Evolutionary conservation across 305 asterid genomes (phyloP).

Genomic region (Galium porrigens): DNA sequence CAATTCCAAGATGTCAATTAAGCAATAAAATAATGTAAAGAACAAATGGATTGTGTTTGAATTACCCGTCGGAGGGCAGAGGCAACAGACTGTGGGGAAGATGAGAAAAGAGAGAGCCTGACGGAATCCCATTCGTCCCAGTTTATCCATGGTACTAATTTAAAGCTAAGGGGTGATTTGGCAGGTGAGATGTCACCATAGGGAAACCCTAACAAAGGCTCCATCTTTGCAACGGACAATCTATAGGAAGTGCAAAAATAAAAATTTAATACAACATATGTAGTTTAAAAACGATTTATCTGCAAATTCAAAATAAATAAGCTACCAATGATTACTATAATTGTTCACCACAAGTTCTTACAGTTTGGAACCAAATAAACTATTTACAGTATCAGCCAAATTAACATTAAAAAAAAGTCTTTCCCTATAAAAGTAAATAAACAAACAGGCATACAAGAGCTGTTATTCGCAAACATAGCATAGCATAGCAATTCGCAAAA

Average conservation of each 20-base stretch:
- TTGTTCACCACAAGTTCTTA: background rate
- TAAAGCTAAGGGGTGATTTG: slow-evolving; percentile 27
- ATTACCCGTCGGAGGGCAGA: slow-evolving; percentile 52
- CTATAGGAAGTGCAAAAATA: background rate
- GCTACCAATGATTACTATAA: background rate
- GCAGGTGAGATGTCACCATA: slow-evolving; percentile 29
- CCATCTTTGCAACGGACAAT: slow-evolving; percentile 22
- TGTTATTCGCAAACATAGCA: too few species aligned
- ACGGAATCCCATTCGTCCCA: slow-evolving; percentile 79
- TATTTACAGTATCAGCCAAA: background rate
- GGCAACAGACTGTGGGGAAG: slow-evolving; percentile 36
- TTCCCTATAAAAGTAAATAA: background rate
- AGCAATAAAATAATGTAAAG: background rate
- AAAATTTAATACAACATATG: too few species aligned
- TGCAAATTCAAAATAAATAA: background rate
- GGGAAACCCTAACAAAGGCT: slow-evolving; percentile 39
- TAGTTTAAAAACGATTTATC: background rate
- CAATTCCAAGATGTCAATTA: slow-evolving; percentile 5
- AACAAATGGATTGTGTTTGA: background rate
- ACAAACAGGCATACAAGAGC: background rate
- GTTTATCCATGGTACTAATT: slow-evolving; percentile 74
- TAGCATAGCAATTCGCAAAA: too few species aligned
- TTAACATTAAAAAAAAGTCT: background rate
- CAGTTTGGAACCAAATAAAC: background rate
- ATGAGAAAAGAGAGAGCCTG: slow-evolving; percentile 47